phyloP scores from a whole-genome alignment of 169 alveolate genomes.

The Cryptosporidium canis region DNA sequence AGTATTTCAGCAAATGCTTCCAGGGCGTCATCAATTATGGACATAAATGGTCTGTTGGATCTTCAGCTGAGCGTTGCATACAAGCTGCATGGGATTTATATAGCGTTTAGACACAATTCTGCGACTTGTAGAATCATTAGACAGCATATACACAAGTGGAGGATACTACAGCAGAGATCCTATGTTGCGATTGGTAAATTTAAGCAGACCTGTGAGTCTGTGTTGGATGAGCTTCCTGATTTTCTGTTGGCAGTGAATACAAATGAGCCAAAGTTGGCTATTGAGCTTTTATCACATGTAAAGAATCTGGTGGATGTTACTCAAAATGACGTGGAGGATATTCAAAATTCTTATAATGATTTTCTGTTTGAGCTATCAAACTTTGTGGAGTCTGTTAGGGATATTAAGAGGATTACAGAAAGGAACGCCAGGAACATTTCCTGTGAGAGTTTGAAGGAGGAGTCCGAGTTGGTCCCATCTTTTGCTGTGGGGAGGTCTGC shows the following conservation, averaged over 20 bases:
- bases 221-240: slow-evolving; percentile 70
- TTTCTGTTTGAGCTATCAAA: slow-evolving; percentile 47
- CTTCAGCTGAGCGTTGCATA: slow-evolving; percentile 64
- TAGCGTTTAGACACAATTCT: slow-evolving; percentile 69
- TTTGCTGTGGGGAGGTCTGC: too few species aligned
- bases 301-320: slow-evolving; percentile 35
- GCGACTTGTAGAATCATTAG: slow-evolving; percentile 42
- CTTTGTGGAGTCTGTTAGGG: slow-evolving; percentile 61
- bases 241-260: slow-evolving; percentile 64
- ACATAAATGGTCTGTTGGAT: slow-evolving; percentile 30
- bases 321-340: slow-evolving; percentile 40
- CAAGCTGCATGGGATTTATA: slow-evolving; percentile 55
- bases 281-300: slow-evolving; percentile 54
- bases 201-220: slow-evolving; percentile 70
- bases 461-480: too few species aligned
- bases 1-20: background rate
- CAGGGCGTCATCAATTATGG: slow-evolving; percentile 61
- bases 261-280: slow-evolving; percentile 66
- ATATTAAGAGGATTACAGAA: slow-evolving; percentile 59
- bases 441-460: too few species aligned
- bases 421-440: background rate
- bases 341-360: slow-evolving; percentile 54
- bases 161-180: slow-evolving; percentile 55
- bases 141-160: slow-evolving; percentile 68
- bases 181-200: slow-evolving; percentile 57